A percentile compares a stretch with the other conserved stretches of the same genome.
Conservation (phyloP, 805 yeast genomes). For the Lipomyces kockii region DNA sequence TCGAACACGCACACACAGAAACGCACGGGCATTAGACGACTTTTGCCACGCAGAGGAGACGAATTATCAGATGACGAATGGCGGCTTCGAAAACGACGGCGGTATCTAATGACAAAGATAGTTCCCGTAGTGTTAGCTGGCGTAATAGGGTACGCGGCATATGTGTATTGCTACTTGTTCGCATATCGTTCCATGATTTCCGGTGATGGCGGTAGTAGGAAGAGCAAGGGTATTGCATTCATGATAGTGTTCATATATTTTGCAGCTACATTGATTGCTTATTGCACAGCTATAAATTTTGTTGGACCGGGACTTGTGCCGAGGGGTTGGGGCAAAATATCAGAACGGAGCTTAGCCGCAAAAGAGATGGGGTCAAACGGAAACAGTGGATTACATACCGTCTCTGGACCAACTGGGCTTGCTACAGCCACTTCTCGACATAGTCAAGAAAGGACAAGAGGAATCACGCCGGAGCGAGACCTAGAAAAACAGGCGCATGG, state of each 20-base stretch:
- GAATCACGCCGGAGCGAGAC: background rate
- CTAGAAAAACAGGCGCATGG: background rate
- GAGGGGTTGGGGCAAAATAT: conserved; percentile 47
- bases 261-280: conserved; percentile 38
- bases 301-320: conserved; percentile 65
- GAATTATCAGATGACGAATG: conserved; percentile 23
- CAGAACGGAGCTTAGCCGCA: background rate
- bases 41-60: background rate
- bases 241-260: conserved; percentile 46
- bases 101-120: conserved; percentile 24
- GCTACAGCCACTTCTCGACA: conserved; percentile 11
- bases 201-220: conserved; percentile 30
- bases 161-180: conserved; percentile 52
- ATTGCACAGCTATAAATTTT: conserved; percentile 54
- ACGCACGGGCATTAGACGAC: background rate
- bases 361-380: conserved; percentile 29
- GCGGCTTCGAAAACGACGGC: conserved; percentile 14
- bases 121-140: conserved; percentile 32
- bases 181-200: conserved; percentile 50
- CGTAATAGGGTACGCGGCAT: conserved; percentile 50
- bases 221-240: conserved; percentile 49
- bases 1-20: background rate
- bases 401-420: background rate
- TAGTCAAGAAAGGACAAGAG: background rate
- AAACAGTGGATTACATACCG: background rate